Evolutionary conservation across 176 grass and related monocot species (phyloP), one percentile per base, ranked within the genome.

Genomic region (Poa annua): DNA sequence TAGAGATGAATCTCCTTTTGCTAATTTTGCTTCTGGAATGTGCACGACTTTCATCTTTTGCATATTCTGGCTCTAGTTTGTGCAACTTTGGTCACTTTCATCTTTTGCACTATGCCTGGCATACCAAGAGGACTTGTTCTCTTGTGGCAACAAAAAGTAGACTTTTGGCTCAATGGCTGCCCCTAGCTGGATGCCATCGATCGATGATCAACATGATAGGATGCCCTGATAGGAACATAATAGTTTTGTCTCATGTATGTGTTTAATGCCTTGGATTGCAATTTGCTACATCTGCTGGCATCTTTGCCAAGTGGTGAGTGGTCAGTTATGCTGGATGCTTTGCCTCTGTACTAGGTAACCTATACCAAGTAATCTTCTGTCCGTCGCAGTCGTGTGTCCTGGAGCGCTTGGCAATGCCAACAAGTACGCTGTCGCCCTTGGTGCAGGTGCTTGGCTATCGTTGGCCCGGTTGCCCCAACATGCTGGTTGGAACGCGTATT

Each of bases 51-150:
- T 83, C 21, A 41, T 79, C 29, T 20, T 34, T 82, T 66, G 71
- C 66, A 74, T 24, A 86, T 86, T 68, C 55, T 29, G 25, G 0
- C 1, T 68, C 56, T 20, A 51, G 38, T 16, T 74, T 29, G 8
- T 9, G 39, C 24, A 34, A 59, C 55, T 75, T 86, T 86, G 61
- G 44, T 79, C 38, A 26, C 55, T 86, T 74, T 72, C 74, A 74
- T 67, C 57, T 36, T 67, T 78, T 34, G n/a, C 42, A 0, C 74
- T 79, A 26, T 75, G 55, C 48, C 36, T 72, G 69, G 25, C 41
- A 62, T 33, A 16, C 71, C 57, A 56, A 85, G 72, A 78, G 1
- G 44, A 44, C 22, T 47, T 49, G 13, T 73, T 73, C 14, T 73
- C 14, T 73, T 10, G 44, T 50, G 70, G 22, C 13, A 29, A 9